A percentile compares a stretch with the other conserved stretches of the same genome.
phyloP scores from a whole-genome alignment of 768 basidiomycete genomes.

The Termitomyces sp. region DNA sequence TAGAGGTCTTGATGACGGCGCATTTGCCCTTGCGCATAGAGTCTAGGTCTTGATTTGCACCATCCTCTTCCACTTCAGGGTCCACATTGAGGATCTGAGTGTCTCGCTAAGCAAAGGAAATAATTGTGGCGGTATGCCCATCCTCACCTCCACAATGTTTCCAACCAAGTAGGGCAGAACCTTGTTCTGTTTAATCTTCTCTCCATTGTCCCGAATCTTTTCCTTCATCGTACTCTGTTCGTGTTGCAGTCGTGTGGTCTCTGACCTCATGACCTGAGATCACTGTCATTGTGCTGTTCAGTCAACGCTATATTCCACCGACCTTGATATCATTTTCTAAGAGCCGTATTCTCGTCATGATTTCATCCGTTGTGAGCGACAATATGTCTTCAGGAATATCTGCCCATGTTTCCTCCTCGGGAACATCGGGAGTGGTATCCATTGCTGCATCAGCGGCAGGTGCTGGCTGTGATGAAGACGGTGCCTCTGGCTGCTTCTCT shows the following conservation, averaged over 20 bases:
- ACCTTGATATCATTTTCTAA: conserved; percentile 98
- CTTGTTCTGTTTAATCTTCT: conserved; percentile 99
- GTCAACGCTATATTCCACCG: conserved; percentile 8
- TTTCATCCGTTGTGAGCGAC: conserved; percentile 77
- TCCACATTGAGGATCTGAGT: conserved; percentile 89
- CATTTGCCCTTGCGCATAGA: conserved; percentile 98
- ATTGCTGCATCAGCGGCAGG: conserved; percentile 42
- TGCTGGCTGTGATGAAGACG: conserved; percentile 28
- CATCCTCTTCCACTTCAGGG: conserved; percentile 89
- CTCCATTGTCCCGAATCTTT: conserved; percentile 96
- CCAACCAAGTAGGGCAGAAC: conserved; percentile 96
- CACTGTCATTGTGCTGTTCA: neutral
- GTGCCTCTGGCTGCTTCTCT: conserved; percentile 50
- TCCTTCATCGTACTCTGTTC: conserved; percentile 97
- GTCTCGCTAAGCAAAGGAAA: conserved; percentile 5
- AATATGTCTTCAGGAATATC: conserved; percentile 91
- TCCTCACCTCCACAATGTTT: conserved; percentile 92
- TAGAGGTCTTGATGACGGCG: conserved; percentile 98
- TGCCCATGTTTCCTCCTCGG: conserved; percentile 78
- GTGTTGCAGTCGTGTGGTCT: conserved; percentile 86
- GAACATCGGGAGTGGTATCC: conserved; percentile 72
- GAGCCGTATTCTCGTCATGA: conserved; percentile 82
- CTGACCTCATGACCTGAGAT: conserved; percentile 93
- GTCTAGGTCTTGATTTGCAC: conserved; percentile 93
- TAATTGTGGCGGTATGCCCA: neutral